Evolutionary conservation across 1,284 basidiomycete genomes (phyloP).

Genomic region (Ceratobasidium sp.): DNA sequence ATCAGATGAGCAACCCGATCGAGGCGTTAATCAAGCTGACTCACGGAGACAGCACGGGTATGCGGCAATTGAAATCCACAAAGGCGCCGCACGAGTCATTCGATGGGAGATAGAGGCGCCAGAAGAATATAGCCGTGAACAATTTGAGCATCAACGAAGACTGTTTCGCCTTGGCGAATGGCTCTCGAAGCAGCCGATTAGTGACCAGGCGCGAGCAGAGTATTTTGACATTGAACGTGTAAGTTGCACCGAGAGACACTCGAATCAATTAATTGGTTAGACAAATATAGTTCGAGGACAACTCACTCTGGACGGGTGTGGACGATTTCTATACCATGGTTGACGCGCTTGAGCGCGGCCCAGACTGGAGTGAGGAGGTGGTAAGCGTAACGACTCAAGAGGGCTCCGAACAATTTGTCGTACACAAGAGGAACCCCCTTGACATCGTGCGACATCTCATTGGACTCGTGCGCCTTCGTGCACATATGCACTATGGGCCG

Average conservation of each 20-base stretch:
- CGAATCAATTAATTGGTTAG: neutral
- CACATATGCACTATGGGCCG: slow-evolving; percentile 26
- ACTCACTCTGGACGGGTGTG: slow-evolving; percentile 32
- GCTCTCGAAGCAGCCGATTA: neutral
- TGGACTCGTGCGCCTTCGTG: slow-evolving; percentile 16
- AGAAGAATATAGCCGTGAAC: too few species aligned
- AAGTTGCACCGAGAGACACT: neutral
- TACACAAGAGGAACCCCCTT: slow-evolving; percentile 56
- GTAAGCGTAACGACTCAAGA: slow-evolving; percentile 52
- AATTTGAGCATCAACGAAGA: too few species aligned
- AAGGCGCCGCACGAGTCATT: neutral
- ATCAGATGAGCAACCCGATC: too few species aligned
- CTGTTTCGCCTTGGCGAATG: neutral
- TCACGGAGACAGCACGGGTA: neutral
- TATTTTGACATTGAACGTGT: neutral
- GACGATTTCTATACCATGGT: slow-evolving; percentile 30
- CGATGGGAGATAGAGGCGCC: neutral
- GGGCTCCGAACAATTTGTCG: slow-evolving; percentile 52
- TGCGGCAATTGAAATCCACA: neutral
- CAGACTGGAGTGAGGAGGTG: slow-evolving; percentile 51
- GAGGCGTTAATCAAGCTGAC: too few species aligned
- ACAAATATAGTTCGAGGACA: neutral
- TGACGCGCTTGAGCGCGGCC: slow-evolving; percentile 51
- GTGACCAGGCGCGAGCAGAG: neutral
- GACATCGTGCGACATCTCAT: slow-evolving; percentile 54